phyloP scores from a whole-genome alignment of 2,329 filamentous ascomycete species.

The Arthrocladium fulminans region DNA sequence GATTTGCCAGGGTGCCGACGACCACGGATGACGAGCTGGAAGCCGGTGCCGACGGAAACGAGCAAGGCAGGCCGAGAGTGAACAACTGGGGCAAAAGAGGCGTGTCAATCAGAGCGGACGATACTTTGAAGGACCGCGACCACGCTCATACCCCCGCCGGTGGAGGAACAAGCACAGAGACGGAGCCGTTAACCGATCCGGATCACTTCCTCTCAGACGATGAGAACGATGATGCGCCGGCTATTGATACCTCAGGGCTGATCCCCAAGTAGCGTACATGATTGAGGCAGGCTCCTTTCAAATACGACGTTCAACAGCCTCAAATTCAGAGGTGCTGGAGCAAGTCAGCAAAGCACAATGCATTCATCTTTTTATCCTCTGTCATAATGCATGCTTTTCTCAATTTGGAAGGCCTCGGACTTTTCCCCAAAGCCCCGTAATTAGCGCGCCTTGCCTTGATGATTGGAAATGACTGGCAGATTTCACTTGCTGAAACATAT shows the following conservation, averaged over 20 bases:
- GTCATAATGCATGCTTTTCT: background rate
- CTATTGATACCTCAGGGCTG: conserved; percentile 1
- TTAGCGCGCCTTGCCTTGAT: too few relatives aligned
- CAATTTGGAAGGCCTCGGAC: background rate
- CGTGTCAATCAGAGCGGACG: conserved; percentile 53
- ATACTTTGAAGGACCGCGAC: conserved; percentile 30
- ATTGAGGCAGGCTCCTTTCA: too few relatives aligned
- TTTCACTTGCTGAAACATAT: too few relatives aligned
- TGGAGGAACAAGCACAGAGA: conserved; percentile 11
- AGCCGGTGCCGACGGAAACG: conserved; percentile 26
- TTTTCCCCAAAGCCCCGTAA: too few relatives aligned
- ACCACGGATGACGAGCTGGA: conserved; percentile 25
- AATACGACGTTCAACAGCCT: too few relatives aligned
- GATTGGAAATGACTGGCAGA: background rate
- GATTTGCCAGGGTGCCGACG: conserved; percentile 41
- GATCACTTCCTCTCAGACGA: conserved; percentile 23
- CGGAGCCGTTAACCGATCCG: conserved; percentile 15
- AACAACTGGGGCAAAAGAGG: conserved; percentile 51
- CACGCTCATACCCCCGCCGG: background rate
- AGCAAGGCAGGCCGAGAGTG: conserved; percentile 14
- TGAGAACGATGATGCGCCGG: conserved; percentile 16
- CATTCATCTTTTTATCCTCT: too few relatives aligned
- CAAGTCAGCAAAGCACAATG: too few relatives aligned
- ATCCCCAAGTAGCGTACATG: background rate
- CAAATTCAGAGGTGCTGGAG: too few relatives aligned